Conservation (phyloP, 805 yeast genomes). For the Metschnikowia henanensis region DNA sequence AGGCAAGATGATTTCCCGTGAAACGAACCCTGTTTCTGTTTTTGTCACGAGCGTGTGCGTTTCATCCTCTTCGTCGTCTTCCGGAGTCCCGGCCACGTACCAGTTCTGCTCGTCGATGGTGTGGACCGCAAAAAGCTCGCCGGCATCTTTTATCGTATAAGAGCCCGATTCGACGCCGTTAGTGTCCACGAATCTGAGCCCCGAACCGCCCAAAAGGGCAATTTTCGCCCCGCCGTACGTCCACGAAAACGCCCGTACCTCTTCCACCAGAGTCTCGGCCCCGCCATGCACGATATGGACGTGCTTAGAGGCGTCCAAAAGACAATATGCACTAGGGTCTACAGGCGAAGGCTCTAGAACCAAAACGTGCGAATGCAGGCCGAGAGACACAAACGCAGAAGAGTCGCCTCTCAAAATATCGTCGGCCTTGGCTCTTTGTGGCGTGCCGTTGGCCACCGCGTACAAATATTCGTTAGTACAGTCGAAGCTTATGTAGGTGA, state of each 20-base stretch:
- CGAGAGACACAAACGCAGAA: not conserved
- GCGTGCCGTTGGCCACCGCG: slow-evolving; percentile 21
- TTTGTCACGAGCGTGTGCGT: slow-evolving; percentile 10
- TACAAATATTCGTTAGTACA: slow-evolving; percentile 24
- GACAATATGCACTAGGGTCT: slow-evolving; percentile 14
- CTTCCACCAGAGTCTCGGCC: not conserved
- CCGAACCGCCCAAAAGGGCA: slow-evolving; percentile 1
- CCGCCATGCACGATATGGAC: slow-evolving; percentile 18
- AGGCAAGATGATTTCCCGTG: slow-evolving; percentile 41
- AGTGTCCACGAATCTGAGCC: slow-evolving; percentile 1
- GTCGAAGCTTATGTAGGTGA: slow-evolving; percentile 19
- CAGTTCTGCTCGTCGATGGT: slow-evolving; percentile 22
- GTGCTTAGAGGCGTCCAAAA: slow-evolving; percentile 13
- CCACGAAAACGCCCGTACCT: slow-evolving; percentile 12
- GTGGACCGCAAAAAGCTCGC: slow-evolving; percentile 19
- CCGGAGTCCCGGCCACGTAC: slow-evolving; percentile 13
- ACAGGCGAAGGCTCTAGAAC: slow-evolving; percentile 23
- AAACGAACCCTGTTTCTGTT: slow-evolving; percentile 6
- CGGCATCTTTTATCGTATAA: slow-evolving; percentile 15
- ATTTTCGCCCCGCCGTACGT: slow-evolving; percentile 7
- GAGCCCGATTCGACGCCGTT: slow-evolving; percentile 1
- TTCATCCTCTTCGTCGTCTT: slow-evolving; percentile 15
- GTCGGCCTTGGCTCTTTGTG: slow-evolving; percentile 20
- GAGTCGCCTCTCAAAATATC: slow-evolving; percentile 3
- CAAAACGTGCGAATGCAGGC: slow-evolving; percentile 11